A percentile compares a stretch with the other conserved stretches of the same genome.
Conservation (phyloP, 306 rosid species). For the Dalbergia cultrata region DNA sequence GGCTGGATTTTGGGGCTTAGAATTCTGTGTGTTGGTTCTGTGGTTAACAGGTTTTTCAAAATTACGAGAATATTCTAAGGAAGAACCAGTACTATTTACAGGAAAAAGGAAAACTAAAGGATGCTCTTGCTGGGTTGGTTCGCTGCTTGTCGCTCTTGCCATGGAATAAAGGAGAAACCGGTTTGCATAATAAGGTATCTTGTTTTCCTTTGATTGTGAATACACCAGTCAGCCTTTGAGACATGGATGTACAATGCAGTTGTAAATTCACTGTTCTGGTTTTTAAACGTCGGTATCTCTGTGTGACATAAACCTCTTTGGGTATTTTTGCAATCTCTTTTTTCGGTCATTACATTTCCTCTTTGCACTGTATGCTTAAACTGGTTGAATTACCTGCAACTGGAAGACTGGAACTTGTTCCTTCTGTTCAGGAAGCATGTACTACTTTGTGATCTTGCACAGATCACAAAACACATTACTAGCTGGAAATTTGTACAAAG, state of each 20-base stretch:
- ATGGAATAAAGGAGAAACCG: conserved; percentile 64
- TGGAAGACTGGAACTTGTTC: conserved; percentile 5
- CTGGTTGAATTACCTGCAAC: neutral
- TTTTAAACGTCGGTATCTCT: conserved; percentile 21
- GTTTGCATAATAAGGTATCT: conserved; percentile 66
- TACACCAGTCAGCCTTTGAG: conserved; percentile 17
- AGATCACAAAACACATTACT: conserved; percentile 7
- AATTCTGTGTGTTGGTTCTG: conserved; percentile 41
- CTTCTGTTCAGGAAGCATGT: conserved; percentile 7
- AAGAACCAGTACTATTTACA: conserved; percentile 72
- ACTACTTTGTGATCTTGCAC: conserved; percentile 6
- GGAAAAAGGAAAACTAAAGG: conserved; percentile 79
- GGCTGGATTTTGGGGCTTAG: conserved; percentile 25
- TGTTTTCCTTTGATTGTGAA: conserved; percentile 33
- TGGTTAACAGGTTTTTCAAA: conserved; percentile 79
- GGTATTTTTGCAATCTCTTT: conserved; percentile 22
- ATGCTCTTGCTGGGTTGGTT: conserved; percentile 74
- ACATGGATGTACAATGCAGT: conserved; percentile 4
- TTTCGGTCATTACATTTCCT: conserved; percentile 30
- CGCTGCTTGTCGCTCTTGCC: conserved; percentile 87
- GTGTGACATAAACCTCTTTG: conserved; percentile 4
- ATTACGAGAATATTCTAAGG: conserved; percentile 73
- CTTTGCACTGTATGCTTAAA: conserved; percentile 14
- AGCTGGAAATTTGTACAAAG: conserved; percentile 1
- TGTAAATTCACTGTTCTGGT: conserved; percentile 1